Base-by-base conservation (phyloP, 75 land plant species). In the Ceratopteris richardii region DNA sequence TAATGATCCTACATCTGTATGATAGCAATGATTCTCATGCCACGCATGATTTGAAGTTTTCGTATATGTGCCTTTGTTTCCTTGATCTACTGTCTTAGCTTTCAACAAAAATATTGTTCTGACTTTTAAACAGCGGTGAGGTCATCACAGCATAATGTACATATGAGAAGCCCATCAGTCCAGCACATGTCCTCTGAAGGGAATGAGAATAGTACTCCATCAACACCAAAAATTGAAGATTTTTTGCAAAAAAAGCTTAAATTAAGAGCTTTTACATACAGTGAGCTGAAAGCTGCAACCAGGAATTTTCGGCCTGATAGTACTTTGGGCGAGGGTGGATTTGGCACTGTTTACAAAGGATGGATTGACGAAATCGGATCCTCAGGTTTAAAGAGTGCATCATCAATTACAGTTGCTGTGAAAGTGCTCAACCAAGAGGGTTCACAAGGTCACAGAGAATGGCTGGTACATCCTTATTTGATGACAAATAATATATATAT, bases 321-420 rank as follows among this genome's bases (percentile, higher is more conserved):
- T 29, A 65, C 75, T 26, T 67, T 86, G 42, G 90, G 90, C 16
- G 81, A 83, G 65, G 87, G 90, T 42, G 90, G 90, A 1, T 83
- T 86, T 68, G 90, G 90, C 17, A 44, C 76, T 44, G 90, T 86
- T 31, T 82, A 82, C 31, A 85, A 71, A 74, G 89, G 80, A 10
- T 39, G 65, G 14, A 80, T 83, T 17, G 80, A 83, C 62, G 84
- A 74, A 60, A 68, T 39, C 62, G 71, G 77, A 29, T 64, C 73
- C 41, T 72, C 75, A 2, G 87, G 78, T 28, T 69, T 71, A 41
- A 41, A 62, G 63, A 51, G 64, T 21, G 4, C 17, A 3, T 18
- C 50, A 46, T 2, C 4, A 2, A 46, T 70, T 17, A 46, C 56
- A 24, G 87, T 84, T 59, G 87, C 87, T 6, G 73, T 84, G 30